phyloP scores from a whole-genome alignment of 176 grass and related monocot genomes.

The Dactylis glomerata region DNA sequence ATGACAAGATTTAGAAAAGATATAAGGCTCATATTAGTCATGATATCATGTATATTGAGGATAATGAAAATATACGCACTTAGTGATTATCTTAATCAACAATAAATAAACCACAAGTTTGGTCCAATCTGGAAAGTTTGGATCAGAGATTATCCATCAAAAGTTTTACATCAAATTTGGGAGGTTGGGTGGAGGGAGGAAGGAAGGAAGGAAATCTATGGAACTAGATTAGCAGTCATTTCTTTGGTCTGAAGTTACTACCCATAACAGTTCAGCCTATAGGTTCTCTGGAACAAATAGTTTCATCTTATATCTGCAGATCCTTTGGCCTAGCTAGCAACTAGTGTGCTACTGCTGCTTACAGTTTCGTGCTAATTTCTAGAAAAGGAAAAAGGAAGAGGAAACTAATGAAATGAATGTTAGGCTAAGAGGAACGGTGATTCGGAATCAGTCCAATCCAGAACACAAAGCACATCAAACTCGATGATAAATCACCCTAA shows the following conservation, averaged over 20 bases:
- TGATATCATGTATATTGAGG: not conserved
- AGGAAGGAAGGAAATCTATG: not conserved
- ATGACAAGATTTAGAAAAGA: not conserved
- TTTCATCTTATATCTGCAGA: not conserved
- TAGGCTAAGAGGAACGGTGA: not conserved
- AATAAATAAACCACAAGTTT: not conserved
- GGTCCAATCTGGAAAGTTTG: not conserved
- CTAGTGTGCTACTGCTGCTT: not conserved
- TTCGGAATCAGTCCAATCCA: not conserved
- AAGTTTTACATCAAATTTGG: not conserved
- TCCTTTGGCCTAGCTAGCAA: not conserved
- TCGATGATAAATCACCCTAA: not conserved
- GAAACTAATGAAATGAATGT: not conserved
- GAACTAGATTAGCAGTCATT: not conserved
- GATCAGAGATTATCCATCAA: not conserved
- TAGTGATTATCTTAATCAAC: not conserved
- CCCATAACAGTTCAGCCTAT: not conserved
- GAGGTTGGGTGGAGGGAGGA: not conserved
- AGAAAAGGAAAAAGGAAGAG: not conserved
- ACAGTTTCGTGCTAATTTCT: not conserved
- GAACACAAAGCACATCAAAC: not conserved
- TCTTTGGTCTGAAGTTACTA: not conserved
- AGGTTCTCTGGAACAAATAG: not conserved
- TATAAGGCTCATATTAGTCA: constrained; percentile 9
- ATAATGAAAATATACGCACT: not conserved